phyloP scores from a whole-genome alignment of 2,329 filamentous ascomycete species.

The Dryadomyces quercivorus region DNA sequence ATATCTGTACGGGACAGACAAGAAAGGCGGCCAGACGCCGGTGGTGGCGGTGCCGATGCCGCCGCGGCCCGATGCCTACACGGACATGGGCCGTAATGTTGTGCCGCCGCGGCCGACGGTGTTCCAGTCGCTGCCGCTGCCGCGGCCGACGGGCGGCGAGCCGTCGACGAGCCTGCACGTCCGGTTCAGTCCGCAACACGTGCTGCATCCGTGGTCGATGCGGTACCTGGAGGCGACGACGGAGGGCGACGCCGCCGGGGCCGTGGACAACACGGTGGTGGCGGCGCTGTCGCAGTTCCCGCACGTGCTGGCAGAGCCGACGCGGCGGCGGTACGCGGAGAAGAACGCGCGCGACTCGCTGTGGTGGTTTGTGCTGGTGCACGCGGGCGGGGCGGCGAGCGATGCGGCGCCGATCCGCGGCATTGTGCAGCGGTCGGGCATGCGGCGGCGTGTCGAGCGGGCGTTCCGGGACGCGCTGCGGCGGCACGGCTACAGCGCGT shows the following conservation, averaged over 20 bases:
- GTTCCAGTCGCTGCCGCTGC: neutral
- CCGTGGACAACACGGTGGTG: neutral
- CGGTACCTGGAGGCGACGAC: slow-evolving; percentile 16
- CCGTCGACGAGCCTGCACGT: neutral
- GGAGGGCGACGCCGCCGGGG: neutral
- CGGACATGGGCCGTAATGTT: slow-evolving; percentile 1
- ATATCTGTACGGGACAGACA: neutral
- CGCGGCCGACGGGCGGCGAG: neutral
- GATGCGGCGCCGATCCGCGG: neutral
- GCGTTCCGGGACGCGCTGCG: slow-evolving; percentile 13
- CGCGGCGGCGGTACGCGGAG: slow-evolving; percentile 17
- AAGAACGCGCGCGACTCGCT: slow-evolving; percentile 14
- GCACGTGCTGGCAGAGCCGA: slow-evolving; percentile 13
- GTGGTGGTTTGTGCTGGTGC: slow-evolving; percentile 9
- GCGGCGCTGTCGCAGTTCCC: neutral
- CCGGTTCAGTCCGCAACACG: slow-evolving; percentile 11
- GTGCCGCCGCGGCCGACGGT: slow-evolving; percentile 13
- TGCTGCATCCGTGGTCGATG: slow-evolving; percentile 14
- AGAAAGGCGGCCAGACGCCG: neutral
- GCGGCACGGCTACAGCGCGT: slow-evolving; percentile 13
- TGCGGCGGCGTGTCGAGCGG: slow-evolving; percentile 8
- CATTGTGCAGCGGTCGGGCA: slow-evolving; percentile 4
- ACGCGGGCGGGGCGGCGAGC: neutral
- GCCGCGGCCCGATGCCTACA: neutral
- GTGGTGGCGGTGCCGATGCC: neutral